Evolutionary conservation across 2,329 filamentous ascomycete genomes (phyloP), one percentile per base, ranked within the genome.

Genomic region (Colletotrichum salicis): DNA sequence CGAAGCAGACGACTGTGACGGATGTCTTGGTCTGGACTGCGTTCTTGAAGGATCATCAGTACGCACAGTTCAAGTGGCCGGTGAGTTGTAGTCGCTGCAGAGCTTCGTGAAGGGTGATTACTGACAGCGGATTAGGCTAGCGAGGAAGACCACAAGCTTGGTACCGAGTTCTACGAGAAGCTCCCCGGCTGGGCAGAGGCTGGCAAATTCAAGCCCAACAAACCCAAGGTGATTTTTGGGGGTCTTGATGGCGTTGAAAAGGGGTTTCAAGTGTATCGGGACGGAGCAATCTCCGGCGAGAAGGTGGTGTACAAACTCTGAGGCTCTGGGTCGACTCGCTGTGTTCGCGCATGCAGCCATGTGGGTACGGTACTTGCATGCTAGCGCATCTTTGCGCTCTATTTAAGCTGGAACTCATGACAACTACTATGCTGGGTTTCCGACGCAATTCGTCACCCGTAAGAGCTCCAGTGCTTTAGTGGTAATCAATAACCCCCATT

Each of bases 1-100:
- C 77, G 0, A 70, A 76, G 22, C 73, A 77, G 4, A 80, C 79
- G 4, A 78, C 77, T 24, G 80, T 85, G 2, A 83, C 79, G 0
- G 80, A 84, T 74, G 82, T 86, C 4, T 73, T 85, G n/a, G 82
- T 85, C 0, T 84, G 81, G 80, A 84, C 81, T 2, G 79, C 78
- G 1, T 85, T 85, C 56, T 66, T 83, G 35, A 82, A 83, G 64
- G 80, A 84, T 5, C 80, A 83, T 59, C 60, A 74, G 2, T 84
- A 84, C 70, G 77, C 78, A 1, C 69, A 76, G 0, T 80, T 82
- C 37, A 73, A 76, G 45, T 85, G 79, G 79, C 79, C 81, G 5
- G 83, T 84, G 68, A 75, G 79, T 79, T 5, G 6, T 19, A 41
- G 6, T 41, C 37, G 5, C 19, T 24, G 66, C 19, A 6, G 6